Conservation (phyloP, 345 rosid species). For the Arabidopsis arenosa region DNA sequence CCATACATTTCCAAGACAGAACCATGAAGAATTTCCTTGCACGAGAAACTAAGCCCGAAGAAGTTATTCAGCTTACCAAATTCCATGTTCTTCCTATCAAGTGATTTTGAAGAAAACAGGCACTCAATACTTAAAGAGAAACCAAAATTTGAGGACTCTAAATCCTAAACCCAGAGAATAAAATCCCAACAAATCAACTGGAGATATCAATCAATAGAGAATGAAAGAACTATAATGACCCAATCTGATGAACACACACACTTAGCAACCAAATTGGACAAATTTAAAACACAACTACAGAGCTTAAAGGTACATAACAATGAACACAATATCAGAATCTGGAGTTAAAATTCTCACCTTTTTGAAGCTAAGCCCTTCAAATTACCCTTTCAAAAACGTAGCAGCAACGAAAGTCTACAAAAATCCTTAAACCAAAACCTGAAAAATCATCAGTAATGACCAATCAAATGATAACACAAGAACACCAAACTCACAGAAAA, state of each 20-base stretch:
- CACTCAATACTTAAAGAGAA: background rate
- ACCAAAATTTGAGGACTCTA: constrained; percentile 2
- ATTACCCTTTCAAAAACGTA: background rate
- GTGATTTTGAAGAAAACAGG: background rate
- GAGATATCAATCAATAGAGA: constrained; percentile 7
- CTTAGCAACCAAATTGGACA: constrained; percentile 10
- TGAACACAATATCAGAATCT: constrained; percentile 5
- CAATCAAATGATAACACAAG: constrained; percentile 11
- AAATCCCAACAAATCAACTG: background rate
- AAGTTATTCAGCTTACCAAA: background rate
- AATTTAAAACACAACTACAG: background rate
- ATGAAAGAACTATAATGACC: background rate
- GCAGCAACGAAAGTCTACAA: constrained; percentile 8
- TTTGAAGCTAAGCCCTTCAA: background rate
- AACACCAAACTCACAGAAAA: constrained; percentile 30
- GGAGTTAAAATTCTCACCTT: background rate
- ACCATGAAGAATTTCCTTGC: background rate
- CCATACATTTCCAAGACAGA: constrained; percentile 12
- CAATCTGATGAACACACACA: background rate
- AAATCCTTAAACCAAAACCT: constrained; percentile 28
- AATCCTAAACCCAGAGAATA: background rate
- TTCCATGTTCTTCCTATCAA: constrained; percentile 14
- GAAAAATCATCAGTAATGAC: constrained; percentile 18
- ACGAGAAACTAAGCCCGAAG: background rate
- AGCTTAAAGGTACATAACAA: background rate